Evolutionary conservation across 2,329 filamentous ascomycete species (phyloP), one percentile per base, ranked within the genome.

Genomic region (Capronia americana): DNA sequence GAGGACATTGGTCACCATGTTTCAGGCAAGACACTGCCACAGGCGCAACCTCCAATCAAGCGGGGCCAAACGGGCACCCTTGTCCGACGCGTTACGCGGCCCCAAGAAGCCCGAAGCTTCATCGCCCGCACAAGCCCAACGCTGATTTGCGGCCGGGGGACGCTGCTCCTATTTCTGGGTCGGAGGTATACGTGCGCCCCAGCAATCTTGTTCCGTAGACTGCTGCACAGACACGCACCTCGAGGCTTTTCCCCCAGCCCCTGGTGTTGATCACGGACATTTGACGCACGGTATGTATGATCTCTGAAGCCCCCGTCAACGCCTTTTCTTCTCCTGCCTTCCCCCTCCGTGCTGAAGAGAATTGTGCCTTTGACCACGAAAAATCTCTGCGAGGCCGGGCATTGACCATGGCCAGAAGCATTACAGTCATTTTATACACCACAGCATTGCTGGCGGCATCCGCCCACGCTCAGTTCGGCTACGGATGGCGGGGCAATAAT

Each of bases 401-500:
- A 48, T 38, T 28, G 14, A 41, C 34, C 17, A 64, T 67, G 65
- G 53, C 57, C n/a, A 46, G 28, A 28, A 61, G 34, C 30, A 58
- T 17, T 17, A 57, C 54, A 17, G 20, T 57, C 12, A 20, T 28
- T 60, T 50, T 68, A 7, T 26, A 61, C 48, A 51, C 65, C 11
- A 48, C 61, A 50, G 57, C 54, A 20, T 58, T 64, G 20, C 55
- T 68, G 38, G 34, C 53, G 24, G 44, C 44, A 30, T 51, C 54
- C 11, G 53, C 61, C n/a, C 61, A 63, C 24, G 65, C 65, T 26
- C 57, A 65, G 41, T 60, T 38, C 38, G 51, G 51, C 6, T 32
- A 23, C 24, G 67, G 67, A 23, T 57, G 46, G 12, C 20, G 65
- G 41, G 55, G 60, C 32, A 54, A 65, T 28, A 41, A 60, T 6